Base-by-base conservation (phyloP, 176 grass and related monocot species). In the Coix lacrymajobi region DNA sequence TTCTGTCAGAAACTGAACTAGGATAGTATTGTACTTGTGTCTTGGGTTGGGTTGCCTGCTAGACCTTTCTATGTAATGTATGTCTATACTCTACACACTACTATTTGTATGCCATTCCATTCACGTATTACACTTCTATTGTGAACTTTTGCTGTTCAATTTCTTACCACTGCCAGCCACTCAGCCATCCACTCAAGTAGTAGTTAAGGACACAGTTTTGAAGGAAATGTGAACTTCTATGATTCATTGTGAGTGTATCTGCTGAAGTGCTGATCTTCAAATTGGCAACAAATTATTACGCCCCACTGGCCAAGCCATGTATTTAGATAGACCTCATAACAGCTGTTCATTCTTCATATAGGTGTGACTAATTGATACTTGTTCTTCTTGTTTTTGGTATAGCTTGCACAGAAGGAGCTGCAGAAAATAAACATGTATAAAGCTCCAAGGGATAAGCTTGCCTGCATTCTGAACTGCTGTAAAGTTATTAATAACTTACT, bases 401-500 rank as follows among this genome's bases (percentile, higher is more conserved):
- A 98, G 96, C 93, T 98, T 81, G 96, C 93, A 11, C 92, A 95
- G 73, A 98, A 98, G 80, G 96, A 95, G 85, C 74, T 98, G 67
- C 96, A 98, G 49, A 98, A 98, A 89, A 98, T 98, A 77, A 96
- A 98, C 68, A 83, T 93, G 91, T 95, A 92, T 76, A 98, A 96
- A 83, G 96, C 96, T 69, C 96, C 96, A 78, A 93, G 96, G 68
- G 96, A 96, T 86, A 98, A 98, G 79, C 89, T 98, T 72, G 83
- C 92, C 52, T 96, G 93, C 70, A 90, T 98, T 69, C 85, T 98
- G 66, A 98, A 98, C 82, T 98, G 96, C 66, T 98, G 96, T 85
- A 96, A 93, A 89, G 96, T 96, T 30, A 96, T 98, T 48, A 98
- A 93, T 62, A 98, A 98, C 77, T 89, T 95, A 77, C 86, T 98